A percentile compares a stretch with the other conserved stretches of the same genome.
These are phyloP conservation scores for Macrolepiota fuliginosa DNA, from an alignment of 768 basidiomycete genomes.

Conservation along the genomic window DNA sequence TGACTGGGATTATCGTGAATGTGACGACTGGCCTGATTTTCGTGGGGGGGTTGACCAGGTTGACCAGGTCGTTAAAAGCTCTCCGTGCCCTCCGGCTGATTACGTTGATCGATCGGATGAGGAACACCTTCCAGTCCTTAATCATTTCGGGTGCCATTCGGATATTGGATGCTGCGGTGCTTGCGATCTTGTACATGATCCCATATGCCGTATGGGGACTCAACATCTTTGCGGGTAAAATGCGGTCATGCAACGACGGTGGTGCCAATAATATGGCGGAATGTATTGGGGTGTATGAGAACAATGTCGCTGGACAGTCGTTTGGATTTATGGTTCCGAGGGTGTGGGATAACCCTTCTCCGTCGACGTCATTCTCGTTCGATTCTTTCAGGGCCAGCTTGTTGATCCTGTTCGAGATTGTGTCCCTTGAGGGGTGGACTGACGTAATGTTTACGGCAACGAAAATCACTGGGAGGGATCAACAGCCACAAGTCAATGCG, in stretches of 20 bases:
- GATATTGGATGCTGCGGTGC: conserved; percentile 85
- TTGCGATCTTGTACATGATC: conserved; percentile 90
- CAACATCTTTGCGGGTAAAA: conserved; percentile 85
- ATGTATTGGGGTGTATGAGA: conserved; percentile 75
- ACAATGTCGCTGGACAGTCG: conserved; percentile 54
- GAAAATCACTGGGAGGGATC: conserved; percentile 65
- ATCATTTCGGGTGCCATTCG: conserved; percentile 83
- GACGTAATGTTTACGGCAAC: conserved; percentile 85
- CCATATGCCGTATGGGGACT: conserved; percentile 93
- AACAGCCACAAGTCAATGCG: conserved; percentile 70
- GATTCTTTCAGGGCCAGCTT: conserved; percentile 82
- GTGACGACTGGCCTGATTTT: conserved; percentile 70
- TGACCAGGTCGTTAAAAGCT: conserved; percentile 84
- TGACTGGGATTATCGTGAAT: conserved; percentile 74
- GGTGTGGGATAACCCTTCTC: conserved; percentile 86
- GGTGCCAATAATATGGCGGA: conserved; percentile 49
- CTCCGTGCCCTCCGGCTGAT: conserved; percentile 86
- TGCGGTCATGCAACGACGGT: conserved; percentile 82
- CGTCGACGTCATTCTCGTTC: conserved; percentile 84
- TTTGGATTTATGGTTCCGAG: conserved; percentile 78
- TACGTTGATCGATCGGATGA: conserved; percentile 84
- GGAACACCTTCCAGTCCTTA: conserved; percentile 81
- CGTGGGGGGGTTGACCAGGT: conserved; percentile 75
- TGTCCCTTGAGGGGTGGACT: conserved; percentile 96
- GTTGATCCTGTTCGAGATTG: conserved; percentile 93